A percentile compares a stretch with the other conserved stretches of the same genome.
Conservation (phyloP, 805 yeast genomes). For the Candida lessepsii region DNA sequence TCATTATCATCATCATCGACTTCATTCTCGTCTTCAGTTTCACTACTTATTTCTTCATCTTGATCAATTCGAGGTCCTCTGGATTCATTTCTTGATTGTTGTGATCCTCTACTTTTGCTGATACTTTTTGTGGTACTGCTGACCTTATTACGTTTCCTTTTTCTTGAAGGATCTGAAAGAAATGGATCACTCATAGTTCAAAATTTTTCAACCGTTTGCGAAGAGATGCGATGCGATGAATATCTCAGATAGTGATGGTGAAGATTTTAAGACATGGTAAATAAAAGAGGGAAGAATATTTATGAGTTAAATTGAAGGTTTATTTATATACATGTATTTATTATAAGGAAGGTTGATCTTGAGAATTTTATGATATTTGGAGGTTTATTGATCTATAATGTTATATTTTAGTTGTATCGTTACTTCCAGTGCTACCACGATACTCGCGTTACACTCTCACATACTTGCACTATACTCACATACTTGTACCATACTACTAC, state of each 20-base stretch:
- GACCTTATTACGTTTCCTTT: slow-evolving; percentile 40
- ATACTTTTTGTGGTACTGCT: slow-evolving; percentile 21
- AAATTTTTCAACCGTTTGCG: slow-evolving; percentile 11
- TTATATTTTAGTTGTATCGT: no score
- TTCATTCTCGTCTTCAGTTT: slow-evolving; percentile 47
- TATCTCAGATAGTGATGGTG: no score
- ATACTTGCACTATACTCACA: no score
- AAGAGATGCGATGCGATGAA: slow-evolving; percentile 11
- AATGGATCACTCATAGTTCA: slow-evolving; percentile 56
- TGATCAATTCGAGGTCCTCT: slow-evolving; percentile 17
- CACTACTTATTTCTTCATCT: slow-evolving; percentile 61
- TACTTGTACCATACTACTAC: no score
- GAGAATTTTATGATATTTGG: no score
- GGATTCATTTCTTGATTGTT: not conserved
- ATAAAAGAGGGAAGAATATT: no score
- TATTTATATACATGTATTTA: no score
- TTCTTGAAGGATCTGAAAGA: slow-evolving; percentile 58
- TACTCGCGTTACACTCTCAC: no score
- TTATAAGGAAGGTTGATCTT: no score
- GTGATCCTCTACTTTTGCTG: not conserved
- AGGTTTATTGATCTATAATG: no score
- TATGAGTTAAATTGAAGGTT: no score
- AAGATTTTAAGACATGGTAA: not conserved
- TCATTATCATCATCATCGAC: slow-evolving; percentile 37
- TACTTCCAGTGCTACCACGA: no score